phyloP scores from a whole-genome alignment of 805 yeast genomes.

The Yueomyces sp. region DNA sequence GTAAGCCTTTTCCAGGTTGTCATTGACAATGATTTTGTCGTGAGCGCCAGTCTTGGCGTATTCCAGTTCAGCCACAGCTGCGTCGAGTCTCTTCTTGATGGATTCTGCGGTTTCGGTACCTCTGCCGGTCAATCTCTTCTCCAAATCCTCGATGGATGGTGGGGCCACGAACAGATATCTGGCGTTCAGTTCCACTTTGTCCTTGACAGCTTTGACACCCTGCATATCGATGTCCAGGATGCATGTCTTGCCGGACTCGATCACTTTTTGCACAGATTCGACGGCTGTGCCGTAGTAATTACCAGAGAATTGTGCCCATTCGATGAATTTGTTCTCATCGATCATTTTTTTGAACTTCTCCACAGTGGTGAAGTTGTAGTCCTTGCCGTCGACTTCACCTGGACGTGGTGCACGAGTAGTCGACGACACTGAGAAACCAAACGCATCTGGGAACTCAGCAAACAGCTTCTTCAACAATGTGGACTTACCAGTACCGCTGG shows the following conservation, averaged over 20 bases:
- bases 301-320: slow-evolving; percentile 97
- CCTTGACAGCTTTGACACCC: slow-evolving; percentile 87
- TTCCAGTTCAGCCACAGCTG: slow-evolving; percentile 81
- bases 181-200: slow-evolving; percentile 62
- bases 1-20: slow-evolving; percentile 83
- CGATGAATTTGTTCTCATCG: slow-evolving; percentile 66
- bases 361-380: slow-evolving; percentile 76
- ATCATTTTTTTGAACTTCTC: slow-evolving; percentile 71
- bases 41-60: slow-evolving; percentile 87
- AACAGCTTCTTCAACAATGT: slow-evolving; percentile 81
- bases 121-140: slow-evolving; percentile 65
- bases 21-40: slow-evolving; percentile 79
- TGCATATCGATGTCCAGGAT: slow-evolving; percentile 97
- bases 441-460: slow-evolving; percentile 76
- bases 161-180: slow-evolving; percentile 83
- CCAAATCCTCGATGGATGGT: slow-evolving; percentile 73
- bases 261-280: slow-evolving; percentile 57
- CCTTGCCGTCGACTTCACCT: slow-evolving; percentile 82
- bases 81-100: slow-evolving; percentile 67
- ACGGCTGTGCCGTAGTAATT: slow-evolving; percentile 93
- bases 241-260: slow-evolving; percentile 56
- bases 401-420: slow-evolving; percentile 83
- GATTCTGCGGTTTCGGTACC: slow-evolving; percentile 93
- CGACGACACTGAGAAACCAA: slow-evolving; percentile 86
- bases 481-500: slow-evolving; percentile 92